Conservation (phyloP, 1,139 yeast species). For the Yamadazyma triangularis region DNA sequence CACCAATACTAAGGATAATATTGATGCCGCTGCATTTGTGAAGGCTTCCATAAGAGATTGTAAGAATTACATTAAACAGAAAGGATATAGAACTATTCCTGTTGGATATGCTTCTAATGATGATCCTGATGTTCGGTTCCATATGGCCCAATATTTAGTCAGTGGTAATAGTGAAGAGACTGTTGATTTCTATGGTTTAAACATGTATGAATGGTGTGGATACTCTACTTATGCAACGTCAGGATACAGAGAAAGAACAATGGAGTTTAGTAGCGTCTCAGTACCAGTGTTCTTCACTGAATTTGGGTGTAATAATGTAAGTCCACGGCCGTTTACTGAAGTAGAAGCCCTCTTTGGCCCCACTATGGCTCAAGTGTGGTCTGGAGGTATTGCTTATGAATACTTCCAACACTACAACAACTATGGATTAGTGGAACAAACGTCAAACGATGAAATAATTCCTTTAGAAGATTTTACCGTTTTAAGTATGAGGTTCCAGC, state of each 20-base stretch:
- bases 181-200: constrained; percentile 55
- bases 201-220: constrained; percentile 70
- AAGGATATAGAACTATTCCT: constrained; percentile 47
- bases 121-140: constrained; percentile 46
- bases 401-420: constrained; percentile 33
- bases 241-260: constrained; percentile 53
- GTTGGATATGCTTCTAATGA: constrained; percentile 63
- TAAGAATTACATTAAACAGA: constrained; percentile 41
- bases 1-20: constrained; percentile 43
- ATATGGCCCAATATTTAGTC: constrained; percentile 45
- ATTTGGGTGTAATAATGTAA: constrained; percentile 52
- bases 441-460: constrained; percentile 24
- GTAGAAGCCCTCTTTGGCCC: constrained; percentile 33
- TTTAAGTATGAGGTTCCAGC: constrained; percentile 26
- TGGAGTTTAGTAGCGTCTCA: constrained; percentile 41
- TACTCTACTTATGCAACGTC: constrained; percentile 52
- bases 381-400: constrained; percentile 39
- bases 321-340: constrained; percentile 56
- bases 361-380: constrained; percentile 36
- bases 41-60: constrained; percentile 59
- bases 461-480: constrained; percentile 41
- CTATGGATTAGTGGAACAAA: constrained; percentile 30
- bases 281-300: constrained; percentile 61
- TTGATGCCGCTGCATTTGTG: constrained; percentile 55
- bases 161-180: constrained; percentile 29